Percentiles rank a stretch among this genome's conserved stretches.
phyloP scores from a whole-genome alignment of 176 grass and related monocot genomes.

The Poa pratensis region DNA sequence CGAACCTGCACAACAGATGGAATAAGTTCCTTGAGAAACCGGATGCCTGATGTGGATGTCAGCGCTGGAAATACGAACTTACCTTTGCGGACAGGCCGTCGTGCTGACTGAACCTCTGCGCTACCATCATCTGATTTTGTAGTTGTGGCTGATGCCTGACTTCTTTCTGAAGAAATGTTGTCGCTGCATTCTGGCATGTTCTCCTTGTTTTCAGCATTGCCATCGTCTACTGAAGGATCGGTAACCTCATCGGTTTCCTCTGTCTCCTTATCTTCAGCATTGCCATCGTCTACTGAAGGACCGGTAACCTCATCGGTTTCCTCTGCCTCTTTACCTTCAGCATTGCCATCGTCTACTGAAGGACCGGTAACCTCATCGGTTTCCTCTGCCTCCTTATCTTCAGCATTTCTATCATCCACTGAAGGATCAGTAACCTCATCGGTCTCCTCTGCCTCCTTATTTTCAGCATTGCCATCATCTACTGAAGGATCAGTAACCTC shows the following conservation, averaged over 20 bases:
- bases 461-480: conserved; percentile 39
- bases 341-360: conserved; percentile 47
- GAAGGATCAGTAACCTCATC: conserved; percentile 62
- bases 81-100: conserved; percentile 55
- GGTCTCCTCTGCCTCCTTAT: conserved; percentile 22
- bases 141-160: conserved; percentile 44
- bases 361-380: conserved; percentile 64
- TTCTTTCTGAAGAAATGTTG: conserved; percentile 50
- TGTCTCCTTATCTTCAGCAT: conserved; percentile 39
- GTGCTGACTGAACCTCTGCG: conserved; percentile 54
- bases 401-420: conserved; percentile 32
- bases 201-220: conserved; percentile 37
- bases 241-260: conserved; percentile 55
- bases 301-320: conserved; percentile 45
- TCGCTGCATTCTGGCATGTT: conserved; percentile 40
- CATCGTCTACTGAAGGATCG: conserved; percentile 57
- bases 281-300: conserved; percentile 54
- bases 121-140: conserved; percentile 48
- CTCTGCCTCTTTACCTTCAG: conserved; percentile 32
- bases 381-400: conserved; percentile 45
- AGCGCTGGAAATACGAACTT: not conserved
- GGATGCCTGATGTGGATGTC: not conserved
- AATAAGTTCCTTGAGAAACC: conserved; percentile 27
- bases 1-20: conserved; percentile 39
- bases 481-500: conserved; percentile 65